A percentile compares a stretch with the other conserved stretches of the same genome.
Conservation (phyloP, 1,284 basidiomycete genomes). For the Irpex sp. region DNA sequence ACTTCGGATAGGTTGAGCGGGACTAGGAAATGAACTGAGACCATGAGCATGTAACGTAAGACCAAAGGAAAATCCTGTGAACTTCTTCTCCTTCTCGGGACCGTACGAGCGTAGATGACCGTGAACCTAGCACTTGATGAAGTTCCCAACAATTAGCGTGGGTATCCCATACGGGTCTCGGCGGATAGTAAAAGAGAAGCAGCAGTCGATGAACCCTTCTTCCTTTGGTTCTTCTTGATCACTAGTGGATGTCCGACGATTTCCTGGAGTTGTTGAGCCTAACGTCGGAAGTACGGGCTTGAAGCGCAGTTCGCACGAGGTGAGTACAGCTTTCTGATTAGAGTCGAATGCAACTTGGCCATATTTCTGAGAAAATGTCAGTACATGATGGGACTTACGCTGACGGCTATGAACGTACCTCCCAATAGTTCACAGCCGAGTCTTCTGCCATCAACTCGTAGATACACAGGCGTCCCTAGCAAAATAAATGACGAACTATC, state of each 20-base stretch:
- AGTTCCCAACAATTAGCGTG: slow-evolving; percentile 89
- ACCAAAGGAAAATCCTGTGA: neutral
- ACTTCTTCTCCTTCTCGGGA: neutral
- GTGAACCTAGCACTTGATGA: slow-evolving; percentile 54
- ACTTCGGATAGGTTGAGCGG: neutral
- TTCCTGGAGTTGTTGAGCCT: slow-evolving; percentile 22
- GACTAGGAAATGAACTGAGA: neutral
- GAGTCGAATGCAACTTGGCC: slow-evolving; percentile 93
- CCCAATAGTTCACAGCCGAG: slow-evolving; percentile 96
- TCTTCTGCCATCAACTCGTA: slow-evolving; percentile 98
- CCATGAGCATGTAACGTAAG: neutral
- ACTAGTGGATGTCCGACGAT: slow-evolving; percentile 15
- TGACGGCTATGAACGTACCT: slow-evolving; percentile 50
- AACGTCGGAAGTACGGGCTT: slow-evolving; percentile 52
- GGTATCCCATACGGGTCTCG: slow-evolving; percentile 90
- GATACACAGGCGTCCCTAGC: slow-evolving; percentile 85
- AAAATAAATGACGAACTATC: slow-evolving; percentile 6
- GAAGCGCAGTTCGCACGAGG: slow-evolving; percentile 86
- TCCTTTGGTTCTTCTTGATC: slow-evolving; percentile 37
- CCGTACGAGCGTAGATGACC: neutral
- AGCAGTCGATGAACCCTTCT: slow-evolving; percentile 83
- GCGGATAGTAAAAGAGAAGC: slow-evolving; percentile 94
- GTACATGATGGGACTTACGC: neutral
- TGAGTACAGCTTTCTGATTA: slow-evolving; percentile 86
- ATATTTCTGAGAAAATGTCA: slow-evolving; percentile 63